Evolutionary conservation across 139 green algal genomes (phyloP).

Genomic region (Zygnema cylindricum): DNA sequence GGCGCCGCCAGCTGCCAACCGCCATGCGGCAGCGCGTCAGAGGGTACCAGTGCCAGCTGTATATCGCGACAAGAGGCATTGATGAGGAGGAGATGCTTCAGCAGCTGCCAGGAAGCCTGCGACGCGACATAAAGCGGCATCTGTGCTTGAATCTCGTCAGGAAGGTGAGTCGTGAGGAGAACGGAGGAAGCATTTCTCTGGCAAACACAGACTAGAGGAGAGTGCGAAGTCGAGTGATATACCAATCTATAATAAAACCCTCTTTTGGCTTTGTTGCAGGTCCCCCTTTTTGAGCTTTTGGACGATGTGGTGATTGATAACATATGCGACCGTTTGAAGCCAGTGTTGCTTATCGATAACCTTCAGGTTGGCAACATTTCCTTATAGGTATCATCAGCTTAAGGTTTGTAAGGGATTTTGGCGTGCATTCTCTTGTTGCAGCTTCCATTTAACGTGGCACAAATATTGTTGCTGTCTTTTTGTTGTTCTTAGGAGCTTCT

Average conservation of each 20-base stretch:
- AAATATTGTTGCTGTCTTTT: no score
- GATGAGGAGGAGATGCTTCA: constrained; percentile 43
- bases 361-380: no score
- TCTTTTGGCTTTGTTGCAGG: not conserved
- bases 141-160: constrained; percentile 37
- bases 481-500: no score
- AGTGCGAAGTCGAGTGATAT: not conserved
- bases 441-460: no score
- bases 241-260: not conserved
- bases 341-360: not conserved
- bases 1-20: constrained; percentile 39
- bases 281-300: not conserved
- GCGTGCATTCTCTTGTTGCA: no score
- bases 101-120: constrained; percentile 23
- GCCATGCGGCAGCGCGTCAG: constrained; percentile 32
- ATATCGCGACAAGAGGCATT: constrained; percentile 17
- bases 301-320: not conserved
- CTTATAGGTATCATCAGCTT: no score
- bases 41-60: constrained; percentile 43
- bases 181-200: not conserved
- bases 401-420: no score
- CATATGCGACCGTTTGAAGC: constrained; percentile 6
- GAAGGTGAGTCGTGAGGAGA: constrained; percentile 28
- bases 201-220: not conserved
- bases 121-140: constrained; percentile 51